These are phyloP conservation scores for Polygonum maritimum DNA, from an alignment of 148 eudicot species.

Conservation along the genomic window DNA sequence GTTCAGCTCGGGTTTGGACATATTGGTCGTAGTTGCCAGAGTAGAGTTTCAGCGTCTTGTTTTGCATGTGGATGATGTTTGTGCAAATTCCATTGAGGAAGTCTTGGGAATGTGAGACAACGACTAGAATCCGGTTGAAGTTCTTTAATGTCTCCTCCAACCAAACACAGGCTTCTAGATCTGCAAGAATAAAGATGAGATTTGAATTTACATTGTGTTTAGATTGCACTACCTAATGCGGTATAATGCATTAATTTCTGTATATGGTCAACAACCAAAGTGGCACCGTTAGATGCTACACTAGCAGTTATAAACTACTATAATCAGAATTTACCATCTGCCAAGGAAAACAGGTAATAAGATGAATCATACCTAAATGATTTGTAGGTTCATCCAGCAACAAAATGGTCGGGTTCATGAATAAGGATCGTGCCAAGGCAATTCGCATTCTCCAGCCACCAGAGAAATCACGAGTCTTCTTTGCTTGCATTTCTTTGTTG, in stretches of 20 bases:
- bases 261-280: not conserved
- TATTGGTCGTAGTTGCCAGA: slow-evolving; percentile 87
- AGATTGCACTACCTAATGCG: no score
- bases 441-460: slow-evolving; percentile 99
- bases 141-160: slow-evolving; percentile 80
- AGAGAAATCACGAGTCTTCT: slow-evolving; percentile 90
- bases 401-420: slow-evolving; percentile 89
- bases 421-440: slow-evolving; percentile 84
- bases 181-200: slow-evolving; percentile 32
- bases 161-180: slow-evolving; percentile 98
- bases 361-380: slow-evolving; percentile 69
- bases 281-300: not conserved
- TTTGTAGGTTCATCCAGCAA: slow-evolving; percentile 95
- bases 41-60: slow-evolving; percentile 57
- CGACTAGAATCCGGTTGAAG: slow-evolving; percentile 79
- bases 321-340: not conserved
- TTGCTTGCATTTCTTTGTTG: slow-evolving; percentile 69
- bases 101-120: slow-evolving; percentile 96
- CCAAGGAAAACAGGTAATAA: not conserved
- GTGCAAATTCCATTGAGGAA: slow-evolving; percentile 94
- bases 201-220: not conserved
- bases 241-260: no score
- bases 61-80: slow-evolving; percentile 95
- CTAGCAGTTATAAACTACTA: not conserved
- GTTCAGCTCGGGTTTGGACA: slow-evolving; percentile 81